A percentile compares a stretch with the other conserved stretches of the same genome.
Conservation (phyloP, 768 basidiomycete genomes). For the Amyloporia xantha region DNA sequence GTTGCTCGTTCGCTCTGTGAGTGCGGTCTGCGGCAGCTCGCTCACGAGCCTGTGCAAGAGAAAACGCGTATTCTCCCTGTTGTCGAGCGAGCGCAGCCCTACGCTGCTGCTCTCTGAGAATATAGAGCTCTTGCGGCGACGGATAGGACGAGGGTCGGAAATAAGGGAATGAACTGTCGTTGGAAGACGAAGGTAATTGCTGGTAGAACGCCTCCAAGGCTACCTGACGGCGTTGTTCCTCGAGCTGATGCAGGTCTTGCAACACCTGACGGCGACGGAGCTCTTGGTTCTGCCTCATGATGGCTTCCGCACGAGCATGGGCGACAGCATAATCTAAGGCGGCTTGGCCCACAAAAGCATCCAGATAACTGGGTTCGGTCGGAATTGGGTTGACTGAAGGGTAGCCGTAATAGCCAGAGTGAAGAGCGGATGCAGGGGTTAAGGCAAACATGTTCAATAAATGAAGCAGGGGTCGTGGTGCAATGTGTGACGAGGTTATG, state of each 20-base stretch:
- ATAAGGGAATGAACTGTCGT: no score
- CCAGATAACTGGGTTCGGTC: conserved; percentile 7
- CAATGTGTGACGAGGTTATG: neutral
- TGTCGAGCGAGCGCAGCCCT: conserved; percentile 11
- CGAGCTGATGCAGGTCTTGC: neutral
- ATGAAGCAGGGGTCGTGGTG: neutral
- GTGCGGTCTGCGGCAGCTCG: neutral
- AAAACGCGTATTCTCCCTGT: no score
- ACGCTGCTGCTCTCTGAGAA: conserved; percentile 1
- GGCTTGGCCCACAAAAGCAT: conserved; percentile 9
- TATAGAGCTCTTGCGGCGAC: no score
- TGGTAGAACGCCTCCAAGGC: neutral
- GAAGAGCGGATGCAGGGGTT: conserved; percentile 5
- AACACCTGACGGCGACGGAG: neutral
- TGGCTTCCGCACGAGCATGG: conserved; percentile 14
- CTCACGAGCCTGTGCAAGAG: no score
- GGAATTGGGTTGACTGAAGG: conserved; percentile 1
- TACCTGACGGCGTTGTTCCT: neutral
- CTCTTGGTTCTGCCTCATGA: conserved; percentile 10
- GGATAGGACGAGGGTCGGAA: no score
- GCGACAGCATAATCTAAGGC: conserved; percentile 16
- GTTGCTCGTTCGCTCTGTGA: neutral
- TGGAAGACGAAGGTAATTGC: no score
- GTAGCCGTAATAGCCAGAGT: neutral
- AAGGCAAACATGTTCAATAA: conserved; percentile 12